Evolutionary conservation across 139 green algal genomes (phyloP).

Genomic region (Nannochloris sp.): DNA sequence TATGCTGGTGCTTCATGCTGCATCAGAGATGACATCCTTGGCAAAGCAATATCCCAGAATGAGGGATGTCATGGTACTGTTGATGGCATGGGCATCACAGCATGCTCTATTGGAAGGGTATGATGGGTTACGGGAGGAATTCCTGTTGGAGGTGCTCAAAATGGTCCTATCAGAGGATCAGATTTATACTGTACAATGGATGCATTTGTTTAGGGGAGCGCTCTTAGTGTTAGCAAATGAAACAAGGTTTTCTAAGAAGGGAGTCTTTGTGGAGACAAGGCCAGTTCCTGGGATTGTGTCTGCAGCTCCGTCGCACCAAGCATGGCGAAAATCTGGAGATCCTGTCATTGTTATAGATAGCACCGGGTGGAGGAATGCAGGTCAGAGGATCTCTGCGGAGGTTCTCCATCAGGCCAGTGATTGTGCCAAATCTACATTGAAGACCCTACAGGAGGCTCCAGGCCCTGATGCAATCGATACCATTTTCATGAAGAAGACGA

Average conservation of each 20-base stretch:
- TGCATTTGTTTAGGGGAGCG: conserved; percentile 45
- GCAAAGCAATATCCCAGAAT: conserved; percentile 19
- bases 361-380: conserved; percentile 56
- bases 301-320: conserved; percentile 15
- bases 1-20: conserved; percentile 27
- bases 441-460: conserved; percentile 25
- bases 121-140: conserved; percentile 40
- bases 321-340: conserved; percentile 19
- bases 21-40: conserved; percentile 17
- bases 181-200: conserved; percentile 33
- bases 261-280: background rate
- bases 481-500: conserved; percentile 24
- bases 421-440: conserved; percentile 28
- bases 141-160: conserved; percentile 28
- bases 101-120: conserved; percentile 29
- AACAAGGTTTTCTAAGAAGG: conserved; percentile 16
- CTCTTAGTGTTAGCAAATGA: conserved; percentile 39
- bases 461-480: conserved; percentile 45
- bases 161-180: conserved; percentile 12
- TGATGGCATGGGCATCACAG: conserved; percentile 55
- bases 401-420: conserved; percentile 22
- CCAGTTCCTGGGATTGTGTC: conserved; percentile 8
- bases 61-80: conserved; percentile 43
- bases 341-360: conserved; percentile 50
- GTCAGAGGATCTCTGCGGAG: conserved; percentile 26